Evolutionary conservation across 306 rosid species (phyloP), one percentile per base, ranked within the genome.

Genomic region (Cicer chorassanicum): DNA sequence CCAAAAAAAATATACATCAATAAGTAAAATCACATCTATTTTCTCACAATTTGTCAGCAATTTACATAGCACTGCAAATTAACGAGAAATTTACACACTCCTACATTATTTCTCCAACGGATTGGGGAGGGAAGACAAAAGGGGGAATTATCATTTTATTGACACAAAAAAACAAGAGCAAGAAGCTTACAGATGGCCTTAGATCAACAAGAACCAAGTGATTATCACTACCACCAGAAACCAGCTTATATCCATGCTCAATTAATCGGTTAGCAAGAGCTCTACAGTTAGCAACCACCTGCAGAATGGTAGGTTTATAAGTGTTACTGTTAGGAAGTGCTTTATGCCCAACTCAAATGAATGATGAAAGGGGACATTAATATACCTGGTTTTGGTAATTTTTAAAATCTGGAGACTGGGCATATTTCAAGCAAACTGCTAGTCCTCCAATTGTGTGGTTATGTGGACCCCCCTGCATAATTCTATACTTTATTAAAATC

Each of bases 371-470:
- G 68, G 39, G 34, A 9, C 9, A 72, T 60, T 12, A 8, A 6
- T 6, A 76, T 78, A 91, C 98, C 93, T 88, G 78, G 42, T 89
- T 89, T 81, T 93, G 98, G 79, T 91, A 93, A 82, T 40, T 86
- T 83, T 88, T 89, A 78, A 91, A 93, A 70, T 89, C 94, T 21
- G 82, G 86, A 24, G 94, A 84, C 61, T 84, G 92, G 1, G 97
- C 98, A 73, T 88, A 72, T 83, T 89, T 87, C 84, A 93, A 83
- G 87, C 92, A 88, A 59, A 91, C 97, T 6, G 98, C 91, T 54
- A 93, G 94, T 67, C 98, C 98, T 11, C 96, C 98, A 75, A 93
- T 93, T 63, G 96, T 93, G 88, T 93, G 93, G 81, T 93, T 93
- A 81, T 91, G 98, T 75, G 98, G 98, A 84, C 98, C 98, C 66